Percentiles rank a stretch among this genome's conserved stretches.
These are phyloP conservation scores for Tremella mesenterica DNA, from an alignment of 768 basidiomycete species.

Conservation along the genomic window DNA sequence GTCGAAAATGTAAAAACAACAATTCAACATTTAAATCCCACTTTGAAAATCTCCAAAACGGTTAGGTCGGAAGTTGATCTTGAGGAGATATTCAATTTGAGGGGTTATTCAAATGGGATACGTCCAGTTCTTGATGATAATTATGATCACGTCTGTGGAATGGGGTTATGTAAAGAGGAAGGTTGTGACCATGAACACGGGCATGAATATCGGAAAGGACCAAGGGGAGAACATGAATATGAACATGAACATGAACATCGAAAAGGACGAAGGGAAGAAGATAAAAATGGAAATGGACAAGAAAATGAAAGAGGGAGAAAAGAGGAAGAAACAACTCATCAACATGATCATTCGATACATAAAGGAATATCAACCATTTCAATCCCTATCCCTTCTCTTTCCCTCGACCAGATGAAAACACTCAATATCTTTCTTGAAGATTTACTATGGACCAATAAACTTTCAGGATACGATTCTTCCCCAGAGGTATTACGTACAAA, in stretches of 20 bases:
- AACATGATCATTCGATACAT: conserved; percentile 28
- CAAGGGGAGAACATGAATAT: conserved; percentile 44
- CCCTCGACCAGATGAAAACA: conserved; percentile 47
- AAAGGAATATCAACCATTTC: conserved; percentile 72
- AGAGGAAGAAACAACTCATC: not conserved
- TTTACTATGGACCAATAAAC: conserved; percentile 63
- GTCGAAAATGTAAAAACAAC: conserved; percentile 53
- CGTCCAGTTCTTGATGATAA: not conserved
- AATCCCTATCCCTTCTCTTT: conserved; percentile 59
- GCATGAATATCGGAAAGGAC: not conserved
- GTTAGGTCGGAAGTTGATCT: conserved; percentile 66
- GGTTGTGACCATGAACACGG: not conserved
- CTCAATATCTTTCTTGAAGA: conserved; percentile 74
- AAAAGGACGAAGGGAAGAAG: not conserved
- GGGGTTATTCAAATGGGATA: conserved; percentile 52
- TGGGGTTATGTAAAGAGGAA: no score
- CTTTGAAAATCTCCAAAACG: conserved; percentile 65
- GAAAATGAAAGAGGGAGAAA: no score
- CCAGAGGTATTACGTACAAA: conserved; percentile 77
- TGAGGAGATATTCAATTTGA: conserved; percentile 64
- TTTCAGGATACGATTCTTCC: not conserved
- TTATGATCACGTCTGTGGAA: no score
- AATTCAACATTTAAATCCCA: conserved; percentile 66
- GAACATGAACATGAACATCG: conserved; percentile 42
- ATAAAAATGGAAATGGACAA: conserved; percentile 22